Conservation (phyloP, 345 rosid genomes). For the Trapa bicornis region DNA sequence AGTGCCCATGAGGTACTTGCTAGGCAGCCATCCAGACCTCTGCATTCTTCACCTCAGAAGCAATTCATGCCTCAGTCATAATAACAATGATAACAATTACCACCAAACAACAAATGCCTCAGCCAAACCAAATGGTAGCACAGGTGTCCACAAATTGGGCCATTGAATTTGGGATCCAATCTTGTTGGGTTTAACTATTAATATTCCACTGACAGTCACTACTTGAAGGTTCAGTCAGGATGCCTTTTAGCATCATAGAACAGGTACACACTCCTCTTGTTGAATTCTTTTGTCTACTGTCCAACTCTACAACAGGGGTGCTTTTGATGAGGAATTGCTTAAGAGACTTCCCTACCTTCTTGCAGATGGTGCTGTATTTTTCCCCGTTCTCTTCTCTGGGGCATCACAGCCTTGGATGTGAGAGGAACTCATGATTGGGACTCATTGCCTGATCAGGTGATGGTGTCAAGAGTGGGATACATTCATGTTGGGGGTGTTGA, state of each 20-base stretch:
- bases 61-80: constrained; percentile 35
- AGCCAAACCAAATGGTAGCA: constrained; percentile 21
- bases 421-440: not conserved
- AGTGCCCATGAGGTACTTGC: constrained; percentile 16
- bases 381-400: constrained; percentile 6
- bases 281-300: not conserved
- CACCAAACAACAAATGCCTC: constrained; percentile 14
- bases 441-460: constrained; percentile 6
- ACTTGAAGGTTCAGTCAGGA: constrained; percentile 37
- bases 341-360: not conserved
- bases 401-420: constrained; percentile 9
- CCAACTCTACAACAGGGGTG: not conserved
- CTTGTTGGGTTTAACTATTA: constrained; percentile 12
- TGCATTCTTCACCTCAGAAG: constrained; percentile 31
- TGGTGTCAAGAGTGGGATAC: not conserved
- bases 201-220: constrained; percentile 30
- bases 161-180: constrained; percentile 43
- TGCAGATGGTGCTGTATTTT: constrained; percentile 38
- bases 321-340: not conserved
- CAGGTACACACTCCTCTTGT: constrained; percentile 33
- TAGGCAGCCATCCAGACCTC: constrained; percentile 26
- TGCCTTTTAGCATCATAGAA: constrained; percentile 57
- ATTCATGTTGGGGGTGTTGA: not conserved
- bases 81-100: not conserved
- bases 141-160: constrained; percentile 46